Evolutionary conservation across 129 eudicot genomes (phyloP).

Genomic region (Flaveria trinervia): DNA sequence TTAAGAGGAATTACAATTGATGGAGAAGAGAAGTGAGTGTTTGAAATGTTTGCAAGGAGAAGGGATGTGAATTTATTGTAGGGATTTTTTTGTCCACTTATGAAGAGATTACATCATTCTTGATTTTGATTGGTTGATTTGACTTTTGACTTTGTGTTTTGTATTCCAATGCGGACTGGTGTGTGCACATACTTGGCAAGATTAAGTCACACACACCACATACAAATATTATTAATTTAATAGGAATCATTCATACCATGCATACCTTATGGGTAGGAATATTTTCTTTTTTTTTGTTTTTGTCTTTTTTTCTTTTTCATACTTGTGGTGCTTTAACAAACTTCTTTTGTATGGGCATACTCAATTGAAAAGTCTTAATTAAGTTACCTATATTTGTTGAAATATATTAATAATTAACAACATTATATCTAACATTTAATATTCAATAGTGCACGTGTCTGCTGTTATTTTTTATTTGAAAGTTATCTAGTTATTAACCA

Average conservation of each 20-base stretch:
- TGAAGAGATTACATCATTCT: slow-evolving; percentile 40
- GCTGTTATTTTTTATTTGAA: neutral
- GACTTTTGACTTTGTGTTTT: slow-evolving; percentile 46
- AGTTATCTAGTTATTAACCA: neutral
- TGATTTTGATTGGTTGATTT: slow-evolving; percentile 49
- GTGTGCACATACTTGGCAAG: slow-evolving; percentile 40
- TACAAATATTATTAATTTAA: slow-evolving; percentile 29
- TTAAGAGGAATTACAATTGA: slow-evolving; percentile 20
- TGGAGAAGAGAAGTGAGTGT: slow-evolving; percentile 41
- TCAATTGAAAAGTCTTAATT: slow-evolving; percentile 26
- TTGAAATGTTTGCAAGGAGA: slow-evolving; percentile 83
- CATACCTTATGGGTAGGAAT: neutral
- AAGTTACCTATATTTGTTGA: neutral
- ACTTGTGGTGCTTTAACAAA: slow-evolving; percentile 59
- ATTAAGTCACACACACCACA: slow-evolving; percentile 38
- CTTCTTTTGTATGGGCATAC: slow-evolving; percentile 35
- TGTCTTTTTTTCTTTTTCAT: slow-evolving; percentile 10
- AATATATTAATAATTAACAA: neutral
- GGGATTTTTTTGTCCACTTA: slow-evolving; percentile 46
- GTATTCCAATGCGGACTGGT: slow-evolving; percentile 38
- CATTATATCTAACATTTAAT: neutral
- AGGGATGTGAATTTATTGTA: slow-evolving; percentile 49
- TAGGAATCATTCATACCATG: slow-evolving; percentile 21
- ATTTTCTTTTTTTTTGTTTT: no score
- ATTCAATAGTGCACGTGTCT: neutral